Evolutionary conservation across 2,329 filamentous ascomycete genomes (phyloP), one percentile per base, ranked within the genome.

Genomic region (Colletotrichum musae): DNA sequence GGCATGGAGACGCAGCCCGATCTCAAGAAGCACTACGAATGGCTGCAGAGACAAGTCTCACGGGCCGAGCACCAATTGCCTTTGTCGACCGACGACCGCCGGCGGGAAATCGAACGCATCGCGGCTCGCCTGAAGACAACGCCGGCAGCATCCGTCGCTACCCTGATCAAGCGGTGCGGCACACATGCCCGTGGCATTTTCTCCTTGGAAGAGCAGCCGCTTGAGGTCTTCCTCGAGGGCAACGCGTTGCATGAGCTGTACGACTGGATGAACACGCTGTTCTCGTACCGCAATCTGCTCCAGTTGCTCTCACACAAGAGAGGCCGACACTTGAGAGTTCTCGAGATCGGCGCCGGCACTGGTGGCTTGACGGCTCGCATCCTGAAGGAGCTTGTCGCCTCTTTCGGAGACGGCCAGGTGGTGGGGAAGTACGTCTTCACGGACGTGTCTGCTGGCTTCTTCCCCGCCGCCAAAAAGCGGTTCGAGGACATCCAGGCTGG

Each of bases 311-410:
- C 64, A 0, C 58, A 67, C 51, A 62, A 67, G 36, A 28, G 36
- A 21, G 64, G 64, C n/a, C 39, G 53, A n/a, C 72, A 74, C 10
- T 77, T 86, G 6, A 83, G 84, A 26, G 77, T 72, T 9, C 52
- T 72, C 6, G 70, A 72, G n/a, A 48, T 72, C 18, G 70, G 70
- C 10, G 68, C 63, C 5, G 70, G 68, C 0, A 64, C 68, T 1
- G 68, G 67, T 6, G 69, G 68, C 13, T 16, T 50, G n/a, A 71
- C 52, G 6, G 62, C 39, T 4, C 54, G 57, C 6, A 64, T 65
- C 16, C 48, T 66, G 16, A 48, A 28, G 18, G 47, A 48, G 16
- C 53, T 68, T 51, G 12, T 56, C n/a, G 54, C 39, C 13, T 66
- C n/a, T 9, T 73, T 72, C 56, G 41, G 58, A 1, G 60, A 69